Base-by-base conservation (phyloP, 1,139 yeast species). In the Pichia sp. region DNA sequence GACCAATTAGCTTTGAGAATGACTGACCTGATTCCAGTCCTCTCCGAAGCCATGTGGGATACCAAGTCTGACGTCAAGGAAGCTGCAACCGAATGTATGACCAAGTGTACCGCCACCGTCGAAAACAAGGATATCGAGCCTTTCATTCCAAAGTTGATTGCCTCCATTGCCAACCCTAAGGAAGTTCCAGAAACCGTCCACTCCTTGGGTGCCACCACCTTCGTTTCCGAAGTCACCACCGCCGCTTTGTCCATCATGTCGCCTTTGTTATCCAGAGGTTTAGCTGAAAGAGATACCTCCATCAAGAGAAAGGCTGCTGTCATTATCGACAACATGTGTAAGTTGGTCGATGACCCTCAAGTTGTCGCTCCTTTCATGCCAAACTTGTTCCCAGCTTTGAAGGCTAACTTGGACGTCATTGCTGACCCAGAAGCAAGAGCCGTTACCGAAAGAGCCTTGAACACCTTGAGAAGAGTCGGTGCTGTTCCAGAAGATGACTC, bases 381-480 rank as follows among this genome's bases (percentile, higher is more conserved):
- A 77, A 88, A 86, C 75, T 85, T 93, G 73, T 87, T 90, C 81
- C 99, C 99, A 75, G 90, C 97, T 71, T 84, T 93, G 77, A 89
- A 90, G 85, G 75, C 84, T 74, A 93, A 93, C 89, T 84, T 85
- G 79, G 78, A 88, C 73, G 90, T 89, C 80, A 90, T 93, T 80
- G 99, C 99, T 74, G 99, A 93, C 79, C 99, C 99, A 73, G 99
- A 93, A 81, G 99, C 98, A 67, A 95, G 99, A 83, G 95, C 88
- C 64, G 98, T 93, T 73, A 93, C 99, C 70, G 80, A 83, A 73
- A 92, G 98, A 82, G 99, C 96, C 71, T 84, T 93, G 78, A 86
- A 79, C 86, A 93, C 99, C 69, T 87, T 93, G 75, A 90, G 88
- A 84, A 91, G 98, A 83, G 99, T 93, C 71, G 99, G 98, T 87